Evolutionary conservation across 148 eudicot genomes (phyloP), one percentile per base, ranked within the genome.

Genomic region (Persicaria maculosa): DNA sequence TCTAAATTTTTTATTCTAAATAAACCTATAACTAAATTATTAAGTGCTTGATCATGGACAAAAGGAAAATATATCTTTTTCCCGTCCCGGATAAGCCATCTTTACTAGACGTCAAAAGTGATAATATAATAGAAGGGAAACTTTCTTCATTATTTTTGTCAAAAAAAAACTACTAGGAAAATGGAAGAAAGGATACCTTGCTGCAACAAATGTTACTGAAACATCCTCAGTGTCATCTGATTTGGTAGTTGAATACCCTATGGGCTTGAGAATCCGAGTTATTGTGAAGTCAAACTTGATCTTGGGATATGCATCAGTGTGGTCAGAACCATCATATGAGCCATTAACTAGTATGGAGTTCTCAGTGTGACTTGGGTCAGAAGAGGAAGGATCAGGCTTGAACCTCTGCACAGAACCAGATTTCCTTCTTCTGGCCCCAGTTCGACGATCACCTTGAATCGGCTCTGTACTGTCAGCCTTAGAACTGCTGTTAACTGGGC

Each of bases 401-500:
- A 96, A 96, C 88, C 96, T 84, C 77, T 88, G 88, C 43, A 92
- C 97, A 77, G 86, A 84, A 76, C 97, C 90, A 70, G 97, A 89
- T 80, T 96, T 92, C 84, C 97, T 90, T 80, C 87, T 85, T 74
- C 80, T 91, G 46, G 99, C 87, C 64, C 97, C 97, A 76, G 77
- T 80, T 46, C 82, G 79, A 22, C 81, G 90, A 84, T 80, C 84
- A 80, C 79, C 44, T 72, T 84, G 89, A 72, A 79, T 85, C 40
- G 79, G 82, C 61, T 85, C 91, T 64, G 20, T 77, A 72, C 78
- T 54, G 78, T 84, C 80, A 78, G 64, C 76, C 74, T 89, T 87
- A 14, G 84, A 77, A 12, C 72, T 75, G 72, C 85, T 79, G 84
- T 80, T 85, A 47, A 68, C 79, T 43, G 73, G 77, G 50, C 74